Evolutionary conservation across 495 filamentous ascomycete species (phyloP), one percentile per base, ranked within the genome.

Genomic region (Gamarada debralockiae): DNA sequence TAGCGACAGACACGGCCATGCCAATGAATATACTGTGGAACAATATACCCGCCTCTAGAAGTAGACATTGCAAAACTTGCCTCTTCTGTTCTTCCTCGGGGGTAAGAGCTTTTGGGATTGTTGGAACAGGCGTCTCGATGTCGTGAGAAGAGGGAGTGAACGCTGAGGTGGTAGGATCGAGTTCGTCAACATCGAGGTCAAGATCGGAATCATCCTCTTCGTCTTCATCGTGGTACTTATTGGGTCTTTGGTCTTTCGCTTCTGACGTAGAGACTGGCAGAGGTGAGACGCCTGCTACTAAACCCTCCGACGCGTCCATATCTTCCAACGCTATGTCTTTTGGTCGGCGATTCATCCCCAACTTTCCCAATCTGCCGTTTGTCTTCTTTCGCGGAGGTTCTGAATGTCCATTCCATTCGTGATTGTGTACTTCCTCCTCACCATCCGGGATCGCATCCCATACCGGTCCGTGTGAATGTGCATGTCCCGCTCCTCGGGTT

Each of bases 1-100:
- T 86, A 5, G 89, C 83, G 8, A 92, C 89, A n/a, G 84, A 88
- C 27, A 95, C 70, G 3, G 89, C 87, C 86, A 95, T 92, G 38
- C 89, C 89, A 60, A 95, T 95, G 61, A 95, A 95, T 34, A 95
- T 78, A 57, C 83, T 87, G 69, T 95, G 89, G 60, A 92, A 92
- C 2, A 95, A 73, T 57, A 95, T 92, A 15, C 89, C 89, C 6
- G 87, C 85, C 67, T 95, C 89, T 23, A 95, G 76, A 8, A 95
- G 76, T 12, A 89, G 73, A 56, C 86, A 89, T 62, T 95, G 89
- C 17, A 92, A 72, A 53, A 91, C 76, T 51, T 85, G 79, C 15
- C 84, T 80, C 46, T 74, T 77, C 33, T 75, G 75, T 29, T 74
- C 69, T 55, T 79, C 75, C 29, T 71, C 66, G 15, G 60, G 55